A percentile compares a stretch with the other conserved stretches of the same genome.
Evolutionary conservation across 2,329 filamentous ascomycete species (phyloP).

Genomic region (Orbilia brochopaga): DNA sequence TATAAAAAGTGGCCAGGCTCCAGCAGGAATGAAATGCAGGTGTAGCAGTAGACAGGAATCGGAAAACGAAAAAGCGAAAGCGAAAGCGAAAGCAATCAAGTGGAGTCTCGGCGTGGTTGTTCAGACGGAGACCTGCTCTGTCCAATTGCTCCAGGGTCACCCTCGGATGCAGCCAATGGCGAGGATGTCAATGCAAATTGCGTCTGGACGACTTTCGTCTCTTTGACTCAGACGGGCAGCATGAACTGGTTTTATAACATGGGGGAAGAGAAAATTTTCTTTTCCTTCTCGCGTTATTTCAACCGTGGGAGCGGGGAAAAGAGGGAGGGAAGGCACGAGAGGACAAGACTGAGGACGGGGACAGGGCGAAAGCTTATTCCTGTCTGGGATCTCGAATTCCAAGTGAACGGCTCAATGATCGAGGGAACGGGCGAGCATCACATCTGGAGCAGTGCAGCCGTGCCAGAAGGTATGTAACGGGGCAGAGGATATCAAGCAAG

Average conservation of each 20-base stretch:
- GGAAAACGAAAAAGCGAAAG: background rate
- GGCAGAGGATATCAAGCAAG: too few relatives aligned
- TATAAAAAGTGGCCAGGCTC: too few relatives aligned
- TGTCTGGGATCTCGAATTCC: background rate
- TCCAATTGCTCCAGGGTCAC: background rate
- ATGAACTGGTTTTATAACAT: background rate
- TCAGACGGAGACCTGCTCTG: background rate
- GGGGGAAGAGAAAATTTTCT: background rate
- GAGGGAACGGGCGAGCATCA: too few relatives aligned
- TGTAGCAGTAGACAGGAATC: background rate
- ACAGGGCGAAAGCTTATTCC: background rate
- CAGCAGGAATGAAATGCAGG: background rate
- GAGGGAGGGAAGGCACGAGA: background rate
- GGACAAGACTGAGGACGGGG: too few relatives aligned
- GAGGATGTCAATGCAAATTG: background rate
- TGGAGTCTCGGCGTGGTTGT: background rate
- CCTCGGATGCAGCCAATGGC: background rate
- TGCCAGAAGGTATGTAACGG: too few relatives aligned
- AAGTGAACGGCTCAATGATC: too few relatives aligned
- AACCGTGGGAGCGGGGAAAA: background rate
- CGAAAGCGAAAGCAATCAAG: background rate
- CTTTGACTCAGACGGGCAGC: background rate
- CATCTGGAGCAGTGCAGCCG: too few relatives aligned
- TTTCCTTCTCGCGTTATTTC: background rate
- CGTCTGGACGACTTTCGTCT: background rate